phyloP scores from a whole-genome alignment of 2,329 filamentous ascomycete species.

The Neofusicoccum sp. region DNA sequence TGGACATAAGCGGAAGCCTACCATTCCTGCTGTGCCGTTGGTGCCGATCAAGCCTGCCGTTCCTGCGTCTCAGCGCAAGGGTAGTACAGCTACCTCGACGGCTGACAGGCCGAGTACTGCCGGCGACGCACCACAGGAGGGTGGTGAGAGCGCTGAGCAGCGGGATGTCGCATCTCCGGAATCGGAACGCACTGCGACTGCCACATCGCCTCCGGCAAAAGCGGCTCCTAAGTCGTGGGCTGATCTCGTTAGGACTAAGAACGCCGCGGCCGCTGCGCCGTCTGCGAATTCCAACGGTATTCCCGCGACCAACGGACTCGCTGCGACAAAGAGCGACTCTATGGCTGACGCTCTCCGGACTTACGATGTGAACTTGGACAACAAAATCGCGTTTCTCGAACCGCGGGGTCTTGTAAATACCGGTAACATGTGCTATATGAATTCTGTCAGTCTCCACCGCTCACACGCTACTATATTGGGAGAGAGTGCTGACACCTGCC shows the following conservation, averaged over 20 bases:
- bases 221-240: conserved; percentile 65
- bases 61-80: conserved; percentile 20
- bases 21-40: conserved; percentile 52
- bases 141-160: conserved; percentile 19
- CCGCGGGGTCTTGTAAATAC: conserved; percentile 93
- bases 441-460: conserved; percentile 67
- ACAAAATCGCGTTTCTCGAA: conserved; percentile 79
- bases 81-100: conserved; percentile 31
- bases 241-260: conserved; percentile 60
- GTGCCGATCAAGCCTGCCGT: conserved; percentile 48
- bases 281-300: conserved; percentile 28
- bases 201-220: conserved; percentile 40
- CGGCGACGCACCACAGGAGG: not conserved
- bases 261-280: conserved; percentile 30
- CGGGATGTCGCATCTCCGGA: conserved; percentile 20
- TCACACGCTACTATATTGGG: no score
- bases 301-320: conserved; percentile 40
- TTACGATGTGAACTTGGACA: conserved; percentile 64
- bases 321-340: conserved; percentile 56
- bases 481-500: conserved; percentile 33
- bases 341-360: conserved; percentile 74
- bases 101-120: conserved; percentile 33
- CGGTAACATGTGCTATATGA: conserved; percentile 99
- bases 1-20: conserved; percentile 42
- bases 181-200: conserved; percentile 38